A percentile compares a stretch with the other conserved stretches of the same genome.
These are phyloP conservation scores for Epithemia pelagica DNA, from an alignment of 108 stramenopile species.

Conservation along the genomic window DNA sequence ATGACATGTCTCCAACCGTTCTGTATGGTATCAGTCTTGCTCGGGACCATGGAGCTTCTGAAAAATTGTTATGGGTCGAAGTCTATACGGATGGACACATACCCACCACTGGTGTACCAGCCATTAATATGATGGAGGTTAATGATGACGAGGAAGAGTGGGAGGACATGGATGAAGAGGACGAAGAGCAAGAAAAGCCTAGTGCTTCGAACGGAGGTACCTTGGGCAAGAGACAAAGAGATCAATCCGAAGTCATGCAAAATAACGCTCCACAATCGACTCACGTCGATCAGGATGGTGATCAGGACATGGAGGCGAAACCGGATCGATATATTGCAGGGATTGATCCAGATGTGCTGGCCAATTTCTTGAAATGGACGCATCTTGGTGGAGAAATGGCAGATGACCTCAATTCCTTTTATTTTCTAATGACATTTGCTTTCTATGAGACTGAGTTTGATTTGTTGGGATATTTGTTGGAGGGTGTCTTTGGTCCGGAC, in stretches of 20 bases:
- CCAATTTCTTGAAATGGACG: constrained; percentile 31
- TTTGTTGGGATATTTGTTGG: constrained; percentile 55
- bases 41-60: constrained; percentile 40
- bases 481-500: constrained; percentile 51
- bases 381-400: constrained; percentile 24
- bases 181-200: constrained; percentile 8
- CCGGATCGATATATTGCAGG: constrained; percentile 55
- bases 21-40: constrained; percentile 60
- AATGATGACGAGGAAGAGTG: constrained; percentile 33
- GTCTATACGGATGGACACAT: constrained; percentile 37
- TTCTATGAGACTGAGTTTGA: constrained; percentile 86
- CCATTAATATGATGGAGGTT: constrained; percentile 43
- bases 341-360: constrained; percentile 62
- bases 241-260: not conserved
- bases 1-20: constrained; percentile 14
- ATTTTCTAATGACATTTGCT: constrained; percentile 71
- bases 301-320: constrained; percentile 6
- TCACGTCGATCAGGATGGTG: constrained; percentile 6
- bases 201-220: not conserved
- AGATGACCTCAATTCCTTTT: constrained; percentile 51
- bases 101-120: constrained; percentile 38
- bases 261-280: not conserved
- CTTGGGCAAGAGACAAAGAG: not conserved
- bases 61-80: constrained; percentile 44
- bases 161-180: constrained; percentile 33